Conservation (phyloP, 1,284 basidiomycete species). For the Ustilago shanxiensis region DNA sequence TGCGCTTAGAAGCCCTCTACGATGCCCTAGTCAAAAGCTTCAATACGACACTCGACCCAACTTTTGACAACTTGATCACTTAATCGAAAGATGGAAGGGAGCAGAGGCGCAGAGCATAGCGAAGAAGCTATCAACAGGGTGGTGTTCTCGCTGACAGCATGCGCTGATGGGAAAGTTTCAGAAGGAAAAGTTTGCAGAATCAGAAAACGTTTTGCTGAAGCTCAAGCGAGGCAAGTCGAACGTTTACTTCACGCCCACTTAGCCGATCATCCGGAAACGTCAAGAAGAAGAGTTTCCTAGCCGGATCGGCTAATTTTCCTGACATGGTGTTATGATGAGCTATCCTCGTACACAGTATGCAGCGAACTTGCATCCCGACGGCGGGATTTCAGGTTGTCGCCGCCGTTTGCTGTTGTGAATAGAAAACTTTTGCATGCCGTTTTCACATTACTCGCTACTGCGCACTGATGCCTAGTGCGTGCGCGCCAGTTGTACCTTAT, state of each 20-base stretch:
- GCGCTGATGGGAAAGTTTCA: neutral
- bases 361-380: neutral
- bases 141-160: neutral
- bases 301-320: neutral
- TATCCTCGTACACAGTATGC: neutral
- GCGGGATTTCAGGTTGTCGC: neutral
- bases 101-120: neutral
- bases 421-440: neutral
- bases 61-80: neutral
- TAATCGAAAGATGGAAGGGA: neutral
- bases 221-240: neutral
- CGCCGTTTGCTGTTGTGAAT: neutral
- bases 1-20: neutral
- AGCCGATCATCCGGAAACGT: neutral
- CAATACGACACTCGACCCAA: neutral
- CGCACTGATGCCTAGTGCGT: neutral
- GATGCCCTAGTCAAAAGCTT: too few relatives aligned
- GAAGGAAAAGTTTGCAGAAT: neutral
- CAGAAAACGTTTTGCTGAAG: neutral
- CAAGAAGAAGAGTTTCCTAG: too few relatives aligned
- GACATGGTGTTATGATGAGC: neutral
- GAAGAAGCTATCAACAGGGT: neutral
- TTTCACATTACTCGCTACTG: constrained; percentile 1
- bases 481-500: neutral
- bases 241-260: neutral